phyloP scores from a whole-genome alignment of 2,329 filamentous ascomycete genomes.

The Clonostachys rhizophaga region DNA sequence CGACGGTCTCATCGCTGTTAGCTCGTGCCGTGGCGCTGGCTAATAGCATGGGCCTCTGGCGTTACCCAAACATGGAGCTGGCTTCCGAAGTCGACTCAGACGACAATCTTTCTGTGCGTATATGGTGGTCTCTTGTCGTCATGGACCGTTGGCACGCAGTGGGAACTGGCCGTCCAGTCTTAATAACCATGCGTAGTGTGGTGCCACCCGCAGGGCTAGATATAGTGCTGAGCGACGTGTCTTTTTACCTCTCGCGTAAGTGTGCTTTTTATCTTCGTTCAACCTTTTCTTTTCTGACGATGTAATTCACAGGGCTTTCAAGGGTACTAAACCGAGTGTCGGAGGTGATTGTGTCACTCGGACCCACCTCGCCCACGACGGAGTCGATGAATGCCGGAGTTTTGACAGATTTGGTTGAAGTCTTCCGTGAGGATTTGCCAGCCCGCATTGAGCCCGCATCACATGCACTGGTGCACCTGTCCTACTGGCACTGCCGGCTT shows the following conservation, averaged over 20 bases:
- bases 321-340: conserved; percentile 43
- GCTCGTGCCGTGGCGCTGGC: conserved; percentile 62
- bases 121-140: conserved; percentile 70
- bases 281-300: conserved; percentile 5
- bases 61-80: conserved; percentile 31
- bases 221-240: conserved; percentile 54
- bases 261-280: conserved; percentile 9
- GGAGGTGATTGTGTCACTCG: conserved; percentile 27
- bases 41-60: conserved; percentile 58
- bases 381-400: conserved; percentile 25
- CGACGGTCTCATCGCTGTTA: conserved; percentile 46
- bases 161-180: conserved; percentile 56
- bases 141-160: conserved; percentile 71
- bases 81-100: conserved; percentile 54
- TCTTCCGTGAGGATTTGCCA: conserved; percentile 62
- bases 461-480: conserved; percentile 57
- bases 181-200: conserved; percentile 59
- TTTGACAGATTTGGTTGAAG: conserved; percentile 40
- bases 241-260: conserved; percentile 63
- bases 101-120: conserved; percentile 55
- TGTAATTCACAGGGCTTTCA: conserved; percentile 39
- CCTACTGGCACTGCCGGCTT: conserved; percentile 67
- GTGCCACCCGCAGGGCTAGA: conserved; percentile 57
- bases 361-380: conserved; percentile 23
- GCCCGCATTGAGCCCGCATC: conserved; percentile 44